phyloP scores from a whole-genome alignment of 78 protist genomes.

The Protostelium mycophagum region DNA sequence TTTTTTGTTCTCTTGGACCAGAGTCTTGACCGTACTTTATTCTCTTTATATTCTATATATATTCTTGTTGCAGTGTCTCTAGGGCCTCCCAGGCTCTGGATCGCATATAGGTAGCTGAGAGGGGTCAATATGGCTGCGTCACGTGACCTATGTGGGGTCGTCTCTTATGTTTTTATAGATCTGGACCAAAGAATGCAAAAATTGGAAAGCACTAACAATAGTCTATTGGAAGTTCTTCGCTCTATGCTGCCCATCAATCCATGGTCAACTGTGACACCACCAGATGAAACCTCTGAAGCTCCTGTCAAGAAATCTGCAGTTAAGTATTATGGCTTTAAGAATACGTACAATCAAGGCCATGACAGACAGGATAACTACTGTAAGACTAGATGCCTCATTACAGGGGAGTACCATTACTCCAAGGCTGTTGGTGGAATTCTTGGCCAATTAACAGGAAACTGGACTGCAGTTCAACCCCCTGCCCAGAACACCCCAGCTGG shows the following conservation, averaged over 20 bases:
- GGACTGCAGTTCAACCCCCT: neutral
- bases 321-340: neutral
- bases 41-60: neutral
- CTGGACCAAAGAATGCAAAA: too few species aligned
- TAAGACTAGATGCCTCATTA: neutral
- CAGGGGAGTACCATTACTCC: neutral
- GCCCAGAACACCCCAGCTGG: neutral
- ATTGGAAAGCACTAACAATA: too few species aligned
- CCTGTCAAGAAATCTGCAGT: neutral
- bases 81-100: neutral
- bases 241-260: neutral
- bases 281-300: neutral
- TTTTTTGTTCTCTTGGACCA: too few species aligned
- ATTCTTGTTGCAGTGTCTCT: neutral
- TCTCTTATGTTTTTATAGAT: too few species aligned
- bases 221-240: neutral
- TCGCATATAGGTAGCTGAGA: too few species aligned
- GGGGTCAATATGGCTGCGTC: too few species aligned
- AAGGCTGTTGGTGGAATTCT: neutral
- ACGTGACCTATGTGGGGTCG: too few species aligned
- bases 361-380: neutral
- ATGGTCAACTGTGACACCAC: too few species aligned
- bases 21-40: too few species aligned
- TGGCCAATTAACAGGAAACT: slow-evolving; percentile 1
- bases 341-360: neutral